Percentiles rank a stretch among this genome's conserved stretches.
These are phyloP conservation scores for Boletus barrowsii DNA, from an alignment of 768 basidiomycete species.

Conservation along the genomic window DNA sequence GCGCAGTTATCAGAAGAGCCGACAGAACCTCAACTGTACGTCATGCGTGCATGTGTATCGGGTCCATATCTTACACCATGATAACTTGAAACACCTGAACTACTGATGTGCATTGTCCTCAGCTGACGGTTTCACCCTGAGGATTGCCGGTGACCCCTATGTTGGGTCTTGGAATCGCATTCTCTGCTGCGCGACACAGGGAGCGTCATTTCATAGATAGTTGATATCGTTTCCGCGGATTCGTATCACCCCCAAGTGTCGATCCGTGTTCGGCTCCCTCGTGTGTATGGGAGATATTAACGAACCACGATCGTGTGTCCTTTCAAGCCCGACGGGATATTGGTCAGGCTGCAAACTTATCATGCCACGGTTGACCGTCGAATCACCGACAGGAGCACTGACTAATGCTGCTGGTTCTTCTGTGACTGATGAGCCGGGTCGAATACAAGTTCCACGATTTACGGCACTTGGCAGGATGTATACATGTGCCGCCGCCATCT, in stretches of 20 bases:
- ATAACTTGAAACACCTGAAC: not conserved
- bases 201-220: not conserved
- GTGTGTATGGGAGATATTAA: not conserved
- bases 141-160: not conserved
- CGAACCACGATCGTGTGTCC: slow-evolving; percentile 3
- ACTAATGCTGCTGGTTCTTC: slow-evolving; percentile 13
- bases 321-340: not conserved
- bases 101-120: not conserved
- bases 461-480: slow-evolving; percentile 16
- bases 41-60: not conserved
- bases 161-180: not conserved
- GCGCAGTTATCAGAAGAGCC: not conserved
- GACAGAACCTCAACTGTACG: slow-evolving; percentile 13
- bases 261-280: slow-evolving; percentile 3
- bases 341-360: not conserved
- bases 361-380: not conserved
- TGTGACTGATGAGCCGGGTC: slow-evolving; percentile 5
- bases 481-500: not conserved
- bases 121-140: not conserved
- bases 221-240: slow-evolving; percentile 6
- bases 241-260: slow-evolving; percentile 4
- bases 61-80: not conserved
- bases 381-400: slow-evolving; percentile 13
- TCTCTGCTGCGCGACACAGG: not conserved
- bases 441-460: slow-evolving; percentile 10